Percentiles rank a stretch among this genome's conserved stretches.
Evolutionary conservation across 2,329 filamentous ascomycete genomes (phyloP).

Genomic region (Fusarium tjaetaba): DNA sequence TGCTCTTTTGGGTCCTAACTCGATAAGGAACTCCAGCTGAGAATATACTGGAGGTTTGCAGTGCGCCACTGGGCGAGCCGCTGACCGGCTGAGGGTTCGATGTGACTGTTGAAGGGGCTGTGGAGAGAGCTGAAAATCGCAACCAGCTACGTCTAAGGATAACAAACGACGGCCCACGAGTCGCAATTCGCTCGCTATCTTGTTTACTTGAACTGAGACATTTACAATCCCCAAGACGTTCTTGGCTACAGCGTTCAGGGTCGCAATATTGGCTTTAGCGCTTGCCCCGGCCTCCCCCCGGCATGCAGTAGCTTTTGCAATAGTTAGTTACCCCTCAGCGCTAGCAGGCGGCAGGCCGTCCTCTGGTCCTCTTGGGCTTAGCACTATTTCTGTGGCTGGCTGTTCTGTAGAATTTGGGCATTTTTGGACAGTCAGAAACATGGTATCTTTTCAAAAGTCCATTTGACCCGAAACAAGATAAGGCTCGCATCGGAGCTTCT

Average conservation of each 20-base stretch:
- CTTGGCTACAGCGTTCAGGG: not conserved
- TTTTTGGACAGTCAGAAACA: not conserved
- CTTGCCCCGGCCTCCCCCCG: not conserved
- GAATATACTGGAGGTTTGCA: not conserved
- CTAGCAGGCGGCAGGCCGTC: not conserved
- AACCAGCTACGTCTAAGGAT: not conserved
- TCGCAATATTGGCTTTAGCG: not conserved
- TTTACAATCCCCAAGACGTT: too few species aligned
- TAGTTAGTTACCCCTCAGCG: not conserved
- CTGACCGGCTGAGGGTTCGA: not conserved
- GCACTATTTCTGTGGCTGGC: not conserved
- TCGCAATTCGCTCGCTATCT: not conserved
- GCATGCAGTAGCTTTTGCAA: not conserved
- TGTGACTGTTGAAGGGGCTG: not conserved
- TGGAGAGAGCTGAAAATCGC: not conserved
- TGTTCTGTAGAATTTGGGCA: not conserved
- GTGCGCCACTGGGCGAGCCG: not conserved
- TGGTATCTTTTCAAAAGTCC: not conserved
- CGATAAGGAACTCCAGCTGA: not conserved
- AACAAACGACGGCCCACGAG: too few species aligned
- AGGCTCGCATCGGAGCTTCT: not conserved
- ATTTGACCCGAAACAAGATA: not conserved
- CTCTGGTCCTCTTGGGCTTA: not conserved
- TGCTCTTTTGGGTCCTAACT: not conserved
- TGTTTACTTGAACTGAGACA: not conserved